Base-by-base conservation (phyloP, 441 rosid species). In the Arabidopsis hybrid region DNA sequence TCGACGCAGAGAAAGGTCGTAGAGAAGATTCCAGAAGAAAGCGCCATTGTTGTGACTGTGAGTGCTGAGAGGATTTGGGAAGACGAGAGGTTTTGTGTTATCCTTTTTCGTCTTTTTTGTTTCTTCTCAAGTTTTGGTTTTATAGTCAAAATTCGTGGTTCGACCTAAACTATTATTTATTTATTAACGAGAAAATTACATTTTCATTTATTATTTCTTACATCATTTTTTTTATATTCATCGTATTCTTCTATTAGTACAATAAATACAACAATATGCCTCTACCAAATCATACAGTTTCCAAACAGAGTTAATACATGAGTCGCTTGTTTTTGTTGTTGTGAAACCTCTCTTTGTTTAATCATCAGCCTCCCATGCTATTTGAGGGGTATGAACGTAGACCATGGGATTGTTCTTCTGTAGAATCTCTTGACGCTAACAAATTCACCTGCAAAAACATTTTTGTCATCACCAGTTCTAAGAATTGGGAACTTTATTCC, bases 341-440 rank as follows among this genome's bases (percentile, higher is more conserved):
- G 64, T 7, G 2, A 57, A 45, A 8, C 43, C n/a, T 55, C 10
- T 8, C 0, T 38, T 34, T 5, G 21, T 11, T 35, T 47, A 3
- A 60, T 18, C 32, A 59, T 91, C 71, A 93, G 74, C 90, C 97
- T 69, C 97, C 98, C 97, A 88, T 87, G 46, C 87, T 79, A 65
- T 77, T 82, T 40, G 86, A 82, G 16, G 83, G 83, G 66, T 77
- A 73, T 6, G 79, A 68, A 60, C 58, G 73, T 49, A 75, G 82
- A 45, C 79, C 61, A 60, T 58, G 35, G 21, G 82, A 76, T 56
- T 71, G 29, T 70, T 89, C 93, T 77, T 75, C 85, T 61, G 71
- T 38, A 16, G 66, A 34, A 34, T 84, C 89, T 38, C 71, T 72
- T n/a, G 92, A 83, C n/a, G 91, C 89, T 36, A 93, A 82, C 87